Percentiles rank a stretch among this genome's conserved stretches.
Evolutionary conservation across 345 rosid genomes (phyloP).

Genomic region (Aquilaria malaccensis): DNA sequence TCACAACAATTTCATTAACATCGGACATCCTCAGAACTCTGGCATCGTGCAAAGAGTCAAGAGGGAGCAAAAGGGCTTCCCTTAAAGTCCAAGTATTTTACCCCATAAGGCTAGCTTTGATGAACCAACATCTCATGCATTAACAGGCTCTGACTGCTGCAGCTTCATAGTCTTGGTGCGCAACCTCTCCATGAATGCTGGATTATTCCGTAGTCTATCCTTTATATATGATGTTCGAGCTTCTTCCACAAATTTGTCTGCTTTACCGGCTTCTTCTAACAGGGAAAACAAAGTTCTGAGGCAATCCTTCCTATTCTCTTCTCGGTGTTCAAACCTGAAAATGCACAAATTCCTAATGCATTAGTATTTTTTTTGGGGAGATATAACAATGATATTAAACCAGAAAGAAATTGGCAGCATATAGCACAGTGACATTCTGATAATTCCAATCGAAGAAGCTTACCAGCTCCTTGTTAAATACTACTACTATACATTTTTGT

Average conservation of each 20-base stretch:
- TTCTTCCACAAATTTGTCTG: slow-evolving; percentile 64
- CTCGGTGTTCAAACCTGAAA: slow-evolving; percentile 86
- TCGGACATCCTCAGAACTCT: too few species aligned
- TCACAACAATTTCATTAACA: too few species aligned
- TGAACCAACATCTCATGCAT: slow-evolving; percentile 17
- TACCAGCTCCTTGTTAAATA: too few species aligned
- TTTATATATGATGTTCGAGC: slow-evolving; percentile 68
- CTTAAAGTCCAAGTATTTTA: too few species aligned
- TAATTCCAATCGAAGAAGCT: too few species aligned
- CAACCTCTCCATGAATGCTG: slow-evolving; percentile 83
- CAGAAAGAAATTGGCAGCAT: too few species aligned
- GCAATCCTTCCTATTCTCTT: slow-evolving; percentile 96
- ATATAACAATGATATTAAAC: too few species aligned
- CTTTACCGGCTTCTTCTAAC: slow-evolving; percentile 86
- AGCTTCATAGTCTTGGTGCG: slow-evolving; percentile 46
- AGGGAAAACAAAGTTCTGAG: slow-evolving; percentile 69
- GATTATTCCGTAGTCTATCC: slow-evolving; percentile 69
- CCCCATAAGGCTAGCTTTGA: too few species aligned
- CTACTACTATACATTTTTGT: too few species aligned
- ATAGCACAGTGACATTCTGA: too few species aligned
- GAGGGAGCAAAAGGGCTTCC: too few species aligned
- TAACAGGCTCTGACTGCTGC: slow-evolving; percentile 30
- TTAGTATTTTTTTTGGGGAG: not conserved
- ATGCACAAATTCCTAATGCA: not conserved
- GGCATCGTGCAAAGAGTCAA: too few species aligned